phyloP scores from a whole-genome alignment of 2,329 filamentous ascomycete species.

The Beauveria bassiana region DNA sequence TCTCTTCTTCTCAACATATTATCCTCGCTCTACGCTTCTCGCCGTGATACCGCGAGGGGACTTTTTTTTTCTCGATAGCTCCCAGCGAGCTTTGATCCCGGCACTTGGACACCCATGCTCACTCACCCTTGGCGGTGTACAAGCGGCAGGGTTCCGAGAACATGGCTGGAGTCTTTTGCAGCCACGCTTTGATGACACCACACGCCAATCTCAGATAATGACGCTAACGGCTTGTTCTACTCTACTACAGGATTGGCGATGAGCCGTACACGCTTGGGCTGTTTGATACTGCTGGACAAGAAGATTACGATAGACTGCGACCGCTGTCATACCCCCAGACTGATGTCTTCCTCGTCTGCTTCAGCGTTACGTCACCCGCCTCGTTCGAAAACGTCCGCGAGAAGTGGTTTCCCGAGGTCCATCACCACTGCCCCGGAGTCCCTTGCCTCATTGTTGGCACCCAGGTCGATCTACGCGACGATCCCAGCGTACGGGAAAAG shows the following conservation, averaged over 20 bases:
- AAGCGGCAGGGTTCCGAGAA: not conserved
- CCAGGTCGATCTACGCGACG: constrained; percentile 91
- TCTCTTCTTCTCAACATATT: constrained; percentile 21
- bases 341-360: constrained; percentile 97
- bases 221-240: not conserved
- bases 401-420: constrained; percentile 98
- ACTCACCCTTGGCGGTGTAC: constrained; percentile 1
- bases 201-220: not conserved
- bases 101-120: constrained; percentile 1
- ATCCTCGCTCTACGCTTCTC: not conserved
- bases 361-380: constrained; percentile 93
- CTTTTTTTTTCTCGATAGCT: not conserved
- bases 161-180: not conserved
- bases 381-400: constrained; percentile 99
- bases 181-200: not conserved
- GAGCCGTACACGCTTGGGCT: constrained; percentile 96
- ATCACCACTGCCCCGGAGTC: constrained; percentile 96
- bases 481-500: constrained; percentile 81
- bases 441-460: constrained; percentile 97
- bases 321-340: constrained; percentile 97
- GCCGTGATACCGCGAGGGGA: not conserved
- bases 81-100: not conserved
- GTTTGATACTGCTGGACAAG: constrained; percentile 97
- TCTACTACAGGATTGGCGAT: constrained; percentile 76
- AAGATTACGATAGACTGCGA: constrained; percentile 97